phyloP scores from a whole-genome alignment of 768 basidiomycete genomes.

The Rubroboletus pulcherrimus region DNA sequence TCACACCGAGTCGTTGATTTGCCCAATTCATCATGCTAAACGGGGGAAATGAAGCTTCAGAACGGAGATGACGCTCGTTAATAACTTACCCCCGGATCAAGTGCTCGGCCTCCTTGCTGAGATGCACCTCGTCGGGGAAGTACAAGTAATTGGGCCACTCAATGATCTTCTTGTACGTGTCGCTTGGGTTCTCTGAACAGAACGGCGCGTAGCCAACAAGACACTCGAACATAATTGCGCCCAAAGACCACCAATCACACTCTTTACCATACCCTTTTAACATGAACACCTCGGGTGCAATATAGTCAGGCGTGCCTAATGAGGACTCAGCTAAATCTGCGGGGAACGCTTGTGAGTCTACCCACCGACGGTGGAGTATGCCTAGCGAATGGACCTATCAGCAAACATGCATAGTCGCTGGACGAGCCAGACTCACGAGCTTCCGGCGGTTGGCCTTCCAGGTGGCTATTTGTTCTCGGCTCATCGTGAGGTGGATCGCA shows the following conservation, averaged over 20 bases:
- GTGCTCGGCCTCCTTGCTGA: slow-evolving; percentile 89
- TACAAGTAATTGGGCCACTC: slow-evolving; percentile 89
- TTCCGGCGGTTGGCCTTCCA: slow-evolving; percentile 99
- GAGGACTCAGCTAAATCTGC: background rate
- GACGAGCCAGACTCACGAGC: slow-evolving; percentile 49
- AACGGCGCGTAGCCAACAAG: slow-evolving; percentile 97
- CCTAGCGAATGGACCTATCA: slow-evolving; percentile 43
- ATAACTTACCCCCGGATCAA: slow-evolving; percentile 71
- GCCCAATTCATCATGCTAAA: slow-evolving; percentile 83
- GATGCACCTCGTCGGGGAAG: slow-evolving; percentile 94
- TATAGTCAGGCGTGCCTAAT: slow-evolving; percentile 50
- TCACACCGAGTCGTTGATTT: slow-evolving; percentile 67
- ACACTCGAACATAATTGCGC: slow-evolving; percentile 99
- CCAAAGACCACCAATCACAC: slow-evolving; percentile 99
- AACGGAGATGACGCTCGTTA: background rate
- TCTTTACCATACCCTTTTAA: slow-evolving; percentile 98
- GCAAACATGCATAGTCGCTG: background rate
- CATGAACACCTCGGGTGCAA: slow-evolving; percentile 96
- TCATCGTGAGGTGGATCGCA: slow-evolving; percentile 96
- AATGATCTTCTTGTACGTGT: slow-evolving; percentile 98
- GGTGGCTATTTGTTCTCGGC: slow-evolving; percentile 92
- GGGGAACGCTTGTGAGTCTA: background rate
- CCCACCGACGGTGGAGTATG: slow-evolving; percentile 82
- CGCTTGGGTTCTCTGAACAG: slow-evolving; percentile 94
- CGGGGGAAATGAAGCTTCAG: slow-evolving; percentile 3